Evolutionary conservation across 139 green algal genomes (phyloP), one percentile per base, ranked within the genome.

Genomic region (Volvox reticuliferus): DNA sequence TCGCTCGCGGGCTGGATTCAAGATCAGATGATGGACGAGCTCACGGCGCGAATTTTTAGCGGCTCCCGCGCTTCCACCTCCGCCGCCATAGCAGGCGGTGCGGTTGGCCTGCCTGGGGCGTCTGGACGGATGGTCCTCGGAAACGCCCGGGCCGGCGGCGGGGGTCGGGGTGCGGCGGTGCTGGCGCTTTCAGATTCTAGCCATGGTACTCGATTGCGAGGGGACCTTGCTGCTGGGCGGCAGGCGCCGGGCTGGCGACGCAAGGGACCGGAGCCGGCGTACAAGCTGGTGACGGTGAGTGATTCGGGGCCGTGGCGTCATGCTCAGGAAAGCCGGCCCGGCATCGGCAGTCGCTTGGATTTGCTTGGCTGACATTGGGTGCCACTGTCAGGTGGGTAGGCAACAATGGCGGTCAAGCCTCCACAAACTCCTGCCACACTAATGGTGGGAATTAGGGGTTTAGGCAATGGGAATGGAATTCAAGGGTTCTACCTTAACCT

Each of bases 21-120:
- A 75, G 91, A 73, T 32, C 35, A 88, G 76, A 82, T 97, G 77
- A 65, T 96, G 73, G 88, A 92, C 24, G 94, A 97, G 93, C 80
- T 96, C 63, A 92, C 96, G 85, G 30, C 61, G 0, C 75, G 93
- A 12, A 71, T 94, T 22, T 97, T 93, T 83, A 90, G 75, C 83
- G 61, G 73, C 33, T 36, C 81, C 0, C 55, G 32, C 36, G 84
- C 88, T 12, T 81, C 67, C 22, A 80, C 83, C 61, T 87, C 87
- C 0, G 78, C 77, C 14, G 19, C 50, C 1, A 65, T 2, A 0
- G 33, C 33, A 22, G 33, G 65, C 33, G 32, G 14, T 14, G 33
- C 22, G 18, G 28, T 33, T 26, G 79, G 50, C 5, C 2, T 24
- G 68, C 28, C 67, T 32, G 78, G 19, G 73, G 61, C 50, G 71